Evolutionary conservation across 1,284 basidiomycete species (phyloP).

Genomic region (Trametes polyzona): DNA sequence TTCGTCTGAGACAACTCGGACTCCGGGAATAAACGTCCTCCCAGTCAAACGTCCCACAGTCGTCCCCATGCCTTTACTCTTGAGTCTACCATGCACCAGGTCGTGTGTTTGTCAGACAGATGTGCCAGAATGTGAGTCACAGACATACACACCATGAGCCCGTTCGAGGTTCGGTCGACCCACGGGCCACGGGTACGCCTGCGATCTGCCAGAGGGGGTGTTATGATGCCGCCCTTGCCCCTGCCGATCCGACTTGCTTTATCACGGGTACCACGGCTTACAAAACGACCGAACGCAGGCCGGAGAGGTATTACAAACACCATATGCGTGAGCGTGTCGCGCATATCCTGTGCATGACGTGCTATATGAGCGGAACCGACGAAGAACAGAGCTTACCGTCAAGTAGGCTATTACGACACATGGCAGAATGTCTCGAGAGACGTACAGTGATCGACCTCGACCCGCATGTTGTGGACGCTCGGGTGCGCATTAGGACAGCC

Average conservation of each 20-base stretch:
- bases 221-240: not conserved
- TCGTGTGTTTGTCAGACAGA: not conserved
- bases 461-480: not conserved
- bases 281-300: not conserved
- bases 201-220: not conserved
- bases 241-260: not conserved
- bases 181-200: too few species aligned
- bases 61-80: not conserved
- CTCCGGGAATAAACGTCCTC: too few species aligned
- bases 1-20: too few species aligned
- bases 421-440: not conserved
- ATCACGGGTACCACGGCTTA: not conserved
- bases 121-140: too few species aligned
- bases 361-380: not conserved
- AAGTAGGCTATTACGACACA: not conserved
- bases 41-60: too few species aligned
- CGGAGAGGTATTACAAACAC: not conserved
- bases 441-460: not conserved
- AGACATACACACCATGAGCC: not conserved
- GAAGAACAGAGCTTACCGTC: not conserved
- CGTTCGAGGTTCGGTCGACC: too few species aligned
- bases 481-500: not conserved
- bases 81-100: not conserved
- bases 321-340: not conserved
- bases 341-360: not conserved